These are phyloP conservation scores for Trichodelitschia bisporula DNA, from an alignment of 495 filamentous ascomycete species.

Conservation along the genomic window DNA sequence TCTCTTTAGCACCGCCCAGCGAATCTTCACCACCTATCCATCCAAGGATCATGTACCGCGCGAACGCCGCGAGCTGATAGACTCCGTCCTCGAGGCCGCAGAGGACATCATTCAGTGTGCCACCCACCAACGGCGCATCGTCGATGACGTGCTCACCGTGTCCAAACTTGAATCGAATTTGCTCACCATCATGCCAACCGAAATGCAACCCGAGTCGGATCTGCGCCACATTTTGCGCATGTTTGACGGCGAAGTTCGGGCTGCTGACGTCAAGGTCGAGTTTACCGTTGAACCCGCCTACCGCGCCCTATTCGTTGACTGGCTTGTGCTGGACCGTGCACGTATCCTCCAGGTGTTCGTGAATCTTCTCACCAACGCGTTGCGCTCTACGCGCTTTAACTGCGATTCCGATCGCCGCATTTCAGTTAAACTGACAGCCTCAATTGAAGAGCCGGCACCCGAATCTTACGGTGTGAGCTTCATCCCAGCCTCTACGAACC, in stretches of 20 bases:
- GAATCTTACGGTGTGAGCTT: no score
- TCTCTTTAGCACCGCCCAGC: slow-evolving; percentile 3
- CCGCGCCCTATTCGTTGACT: slow-evolving; percentile 3
- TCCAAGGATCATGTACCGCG: not conserved
- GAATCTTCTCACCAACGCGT: slow-evolving; percentile 56
- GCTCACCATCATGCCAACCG: slow-evolving; percentile 8
- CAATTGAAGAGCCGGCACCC: no score
- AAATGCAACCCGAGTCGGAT: slow-evolving; percentile 5
- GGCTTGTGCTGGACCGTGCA: slow-evolving; percentile 8
- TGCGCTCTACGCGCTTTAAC: no score
- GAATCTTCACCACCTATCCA: not conserved
- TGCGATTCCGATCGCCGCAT: no score
- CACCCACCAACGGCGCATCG: slow-evolving; percentile 11
- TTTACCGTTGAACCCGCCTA: slow-evolving; percentile 6
- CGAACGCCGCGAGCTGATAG: slow-evolving; percentile 1
- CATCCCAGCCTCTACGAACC: no score
- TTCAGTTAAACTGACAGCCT: no score
- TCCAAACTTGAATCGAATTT: slow-evolving; percentile 12
- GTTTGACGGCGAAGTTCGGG: slow-evolving; percentile 8
- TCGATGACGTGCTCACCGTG: slow-evolving; percentile 12
- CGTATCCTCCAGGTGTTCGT: slow-evolving; percentile 20
- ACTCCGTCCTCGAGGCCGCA: slow-evolving; percentile 6
- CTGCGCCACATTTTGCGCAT: slow-evolving; percentile 7
- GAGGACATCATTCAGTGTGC: slow-evolving; percentile 10
- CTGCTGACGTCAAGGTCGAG: slow-evolving; percentile 5